phyloP scores from a whole-genome alignment of 192 early-diverging fungal species.

The Coemansia sp. region DNA sequence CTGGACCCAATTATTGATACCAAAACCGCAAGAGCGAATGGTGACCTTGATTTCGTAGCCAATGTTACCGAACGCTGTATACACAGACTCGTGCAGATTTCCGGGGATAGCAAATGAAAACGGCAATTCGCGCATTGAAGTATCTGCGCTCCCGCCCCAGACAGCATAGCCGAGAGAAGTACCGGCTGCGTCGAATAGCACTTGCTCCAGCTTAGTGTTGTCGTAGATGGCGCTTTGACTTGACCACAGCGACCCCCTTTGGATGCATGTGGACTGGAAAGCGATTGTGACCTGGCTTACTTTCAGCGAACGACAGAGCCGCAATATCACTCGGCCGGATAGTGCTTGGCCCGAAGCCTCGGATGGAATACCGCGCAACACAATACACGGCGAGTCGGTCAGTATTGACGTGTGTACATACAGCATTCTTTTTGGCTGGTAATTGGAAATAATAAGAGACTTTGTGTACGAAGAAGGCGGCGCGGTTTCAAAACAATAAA shows the following conservation, averaged over 20 bases:
- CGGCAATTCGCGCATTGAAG: conserved; percentile 25
- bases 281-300: conserved; percentile 21
- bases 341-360: conserved; percentile 37
- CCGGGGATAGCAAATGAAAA: conserved; percentile 43
- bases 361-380: conserved; percentile 31
- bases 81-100: conserved; percentile 32
- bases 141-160: conserved; percentile 20
- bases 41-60: conserved; percentile 41
- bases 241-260: conserved; percentile 3
- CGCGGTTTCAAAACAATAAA: neutral
- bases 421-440: conserved; percentile 24
- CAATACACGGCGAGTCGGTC: conserved; percentile 17
- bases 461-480: neutral
- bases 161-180: conserved; percentile 8
- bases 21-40: conserved; percentile 41
- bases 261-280: conserved; percentile 17
- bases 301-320: conserved; percentile 34
- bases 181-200: conserved; percentile 28
- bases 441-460: conserved; percentile 2
- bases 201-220: conserved; percentile 10
- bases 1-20: conserved; percentile 45
- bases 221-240: conserved; percentile 1
- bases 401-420: conserved; percentile 40
- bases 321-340: conserved; percentile 37
- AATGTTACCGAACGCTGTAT: conserved; percentile 33